Evolutionary conservation across 371 early-diverging fungal genomes (phyloP), one percentile per base, ranked within the genome.

Genomic region (Mortierella sp.): DNA sequence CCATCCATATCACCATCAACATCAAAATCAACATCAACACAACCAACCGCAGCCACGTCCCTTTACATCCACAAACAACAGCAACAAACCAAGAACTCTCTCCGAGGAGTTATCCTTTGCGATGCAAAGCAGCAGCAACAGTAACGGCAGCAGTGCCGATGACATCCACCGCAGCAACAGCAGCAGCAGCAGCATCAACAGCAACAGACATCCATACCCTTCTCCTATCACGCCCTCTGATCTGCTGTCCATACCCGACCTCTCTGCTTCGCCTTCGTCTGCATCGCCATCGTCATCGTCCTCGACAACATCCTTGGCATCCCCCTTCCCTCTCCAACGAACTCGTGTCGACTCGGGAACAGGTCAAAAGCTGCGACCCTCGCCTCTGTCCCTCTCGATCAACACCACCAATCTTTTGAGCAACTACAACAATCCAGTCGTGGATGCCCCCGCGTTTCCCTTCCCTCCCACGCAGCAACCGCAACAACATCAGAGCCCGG

Each of bases 201-300:
- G 45, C 80, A 69, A 19, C 65, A 66, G 66, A 19, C 44, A 63
- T 16, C 31, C 40, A 67, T 80, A 76, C 63, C 73, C 66, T 11
- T 80, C 80, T 22, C 80, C 80, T 1, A 66, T 80, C 74, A 73
- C 77, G 1, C 80, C 77, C 19, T 80, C 77, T 13, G 80, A 80
- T 72, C 63, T 80, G 41, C 41, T 80, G 26, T 72, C 73, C 26
- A 75, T 80, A 44, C 71, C 71, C 50, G 65, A 72, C 63, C 63
- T 34, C 43, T 71, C 80, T 43, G 55, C 72, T 5, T 65, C 66
- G 26, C 44, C 58, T 61, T 31, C 48, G 34, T 52, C 66, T 29
- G 47, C 58, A 13, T 53, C 52, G 47, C n/a, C 64, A 10, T 47
- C 71, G 8, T 68, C 70, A 8, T 53, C 63, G 16, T 41, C 74